Percentiles rank a stretch among this genome's conserved stretches.
phyloP scores from a whole-genome alignment of 805 yeast species.

The Ogataea minuta region DNA sequence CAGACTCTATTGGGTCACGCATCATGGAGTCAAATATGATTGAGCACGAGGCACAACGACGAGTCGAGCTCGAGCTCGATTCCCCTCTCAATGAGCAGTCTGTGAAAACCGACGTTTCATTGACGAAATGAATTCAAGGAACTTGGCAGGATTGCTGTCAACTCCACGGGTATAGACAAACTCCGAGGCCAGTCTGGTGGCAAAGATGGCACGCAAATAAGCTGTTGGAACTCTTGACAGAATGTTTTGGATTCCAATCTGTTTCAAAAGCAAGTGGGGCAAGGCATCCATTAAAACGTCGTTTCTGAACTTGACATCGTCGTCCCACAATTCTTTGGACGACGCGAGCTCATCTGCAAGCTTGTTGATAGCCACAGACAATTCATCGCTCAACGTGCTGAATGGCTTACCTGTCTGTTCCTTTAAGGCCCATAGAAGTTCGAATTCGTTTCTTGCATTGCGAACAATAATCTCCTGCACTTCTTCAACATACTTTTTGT shows the following conservation, averaged over 20 bases:
- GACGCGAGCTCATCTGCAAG: conserved; percentile 81
- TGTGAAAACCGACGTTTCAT: conserved; percentile 42
- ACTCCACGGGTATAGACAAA: conserved; percentile 82
- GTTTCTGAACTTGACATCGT: conserved; percentile 73
- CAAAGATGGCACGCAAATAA: conserved; percentile 84
- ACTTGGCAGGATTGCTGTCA: conserved; percentile 76
- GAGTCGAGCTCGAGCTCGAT: conserved; percentile 29
- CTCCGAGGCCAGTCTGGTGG: conserved; percentile 78
- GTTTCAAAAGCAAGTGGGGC: conserved; percentile 66
- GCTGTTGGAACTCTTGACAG: conserved; percentile 80
- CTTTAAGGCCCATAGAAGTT: conserved; percentile 79
- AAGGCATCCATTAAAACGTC: conserved; percentile 73
- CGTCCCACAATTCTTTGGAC: conserved; percentile 80
- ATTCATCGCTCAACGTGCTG: conserved; percentile 73
- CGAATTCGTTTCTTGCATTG: conserved; percentile 85
- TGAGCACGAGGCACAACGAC: conserved; percentile 32
- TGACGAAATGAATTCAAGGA: conserved; percentile 64
- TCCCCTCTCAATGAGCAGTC: neutral
- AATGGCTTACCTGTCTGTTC: conserved; percentile 60
- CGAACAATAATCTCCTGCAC: conserved; percentile 73
- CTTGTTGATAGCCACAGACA: conserved; percentile 80
- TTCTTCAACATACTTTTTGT: conserved; percentile 76
- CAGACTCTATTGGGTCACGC: conserved; percentile 29
- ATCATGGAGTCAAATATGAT: conserved; percentile 32
- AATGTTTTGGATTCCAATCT: conserved; percentile 65